Percentiles rank a stretch among this genome's conserved stretches.
Conservation (phyloP, 2,329 filamentous ascomycete genomes). For the Colletotrichum siamense region DNA sequence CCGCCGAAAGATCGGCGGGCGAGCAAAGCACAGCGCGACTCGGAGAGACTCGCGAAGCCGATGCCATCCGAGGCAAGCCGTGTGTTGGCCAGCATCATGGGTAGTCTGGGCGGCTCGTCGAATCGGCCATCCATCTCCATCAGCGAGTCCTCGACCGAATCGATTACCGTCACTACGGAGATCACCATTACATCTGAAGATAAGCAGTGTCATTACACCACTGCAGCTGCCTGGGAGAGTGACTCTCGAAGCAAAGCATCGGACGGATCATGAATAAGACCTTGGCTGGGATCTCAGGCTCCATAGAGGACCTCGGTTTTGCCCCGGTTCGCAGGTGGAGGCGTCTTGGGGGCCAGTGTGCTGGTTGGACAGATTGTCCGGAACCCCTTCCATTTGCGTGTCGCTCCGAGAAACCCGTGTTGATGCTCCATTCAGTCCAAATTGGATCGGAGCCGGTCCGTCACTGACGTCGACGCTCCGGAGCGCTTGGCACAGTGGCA, state of each 20-base stretch:
- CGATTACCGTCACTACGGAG: neutral
- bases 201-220: neutral
- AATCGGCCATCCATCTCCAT: neutral
- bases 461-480: neutral
- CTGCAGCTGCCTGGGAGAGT: neutral
- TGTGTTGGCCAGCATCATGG: constrained; percentile 1
- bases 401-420: neutral
- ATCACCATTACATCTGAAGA: neutral
- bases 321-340: neutral
- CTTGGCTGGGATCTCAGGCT: neutral
- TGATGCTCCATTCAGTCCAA: neutral
- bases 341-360: neutral
- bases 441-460: neutral
- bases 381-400: neutral
- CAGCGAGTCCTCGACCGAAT: neutral
- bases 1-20: neutral
- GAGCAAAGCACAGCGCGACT: neutral
- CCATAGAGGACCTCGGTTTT: neutral
- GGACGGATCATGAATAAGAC: neutral
- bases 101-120: neutral
- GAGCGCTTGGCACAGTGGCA: neutral
- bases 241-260: neutral
- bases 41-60: neutral
- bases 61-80: neutral
- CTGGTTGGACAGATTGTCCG: neutral